These are phyloP conservation scores for Phenoliferia sp. DNA, from an alignment of 1,284 basidiomycete species.

Conservation along the genomic window DNA sequence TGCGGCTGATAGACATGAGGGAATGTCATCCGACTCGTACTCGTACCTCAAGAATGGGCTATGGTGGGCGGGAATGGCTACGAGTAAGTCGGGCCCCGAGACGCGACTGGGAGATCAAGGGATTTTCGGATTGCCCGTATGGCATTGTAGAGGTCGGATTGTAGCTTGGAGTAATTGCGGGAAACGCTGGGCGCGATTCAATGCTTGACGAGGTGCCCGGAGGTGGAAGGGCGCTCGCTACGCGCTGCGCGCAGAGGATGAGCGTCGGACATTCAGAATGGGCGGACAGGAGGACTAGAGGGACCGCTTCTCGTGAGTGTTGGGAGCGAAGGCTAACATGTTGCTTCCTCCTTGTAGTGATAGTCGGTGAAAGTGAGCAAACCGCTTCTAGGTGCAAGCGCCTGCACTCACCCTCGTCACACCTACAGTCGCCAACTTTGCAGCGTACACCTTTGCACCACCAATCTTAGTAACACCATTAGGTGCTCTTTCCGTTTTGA, in stretches of 20 bases:
- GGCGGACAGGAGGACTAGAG: too few species aligned
- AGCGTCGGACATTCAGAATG: too few species aligned
- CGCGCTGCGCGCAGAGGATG: too few species aligned
- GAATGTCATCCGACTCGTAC: constrained; percentile 66
- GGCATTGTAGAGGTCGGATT: not conserved
- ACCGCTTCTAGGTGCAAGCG: not conserved
- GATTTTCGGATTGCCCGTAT: not conserved
- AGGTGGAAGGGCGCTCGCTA: too few species aligned
- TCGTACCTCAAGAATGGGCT: constrained; percentile 84
- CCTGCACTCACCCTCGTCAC: not conserved
- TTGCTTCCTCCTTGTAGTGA: constrained; percentile 53
- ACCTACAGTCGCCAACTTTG: constrained; percentile 86
- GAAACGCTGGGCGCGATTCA: too few species aligned
- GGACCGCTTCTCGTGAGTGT: too few species aligned
- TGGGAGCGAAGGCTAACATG: too few species aligned
- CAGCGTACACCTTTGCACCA: constrained; percentile 96
- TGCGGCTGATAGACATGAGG: constrained; percentile 41
- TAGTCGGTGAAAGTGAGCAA: constrained; percentile 74
- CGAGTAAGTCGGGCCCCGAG: constrained; percentile 59
- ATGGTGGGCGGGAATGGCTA: constrained; percentile 97
- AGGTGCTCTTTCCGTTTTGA: constrained; percentile 92
- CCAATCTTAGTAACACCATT: constrained; percentile 95
- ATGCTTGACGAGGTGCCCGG: too few species aligned
- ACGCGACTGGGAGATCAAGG: not conserved
- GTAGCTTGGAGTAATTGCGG: too few species aligned